Evolutionary conservation across 345 rosid species (phyloP).

Genomic region (Dipteronia dyeriana): DNA sequence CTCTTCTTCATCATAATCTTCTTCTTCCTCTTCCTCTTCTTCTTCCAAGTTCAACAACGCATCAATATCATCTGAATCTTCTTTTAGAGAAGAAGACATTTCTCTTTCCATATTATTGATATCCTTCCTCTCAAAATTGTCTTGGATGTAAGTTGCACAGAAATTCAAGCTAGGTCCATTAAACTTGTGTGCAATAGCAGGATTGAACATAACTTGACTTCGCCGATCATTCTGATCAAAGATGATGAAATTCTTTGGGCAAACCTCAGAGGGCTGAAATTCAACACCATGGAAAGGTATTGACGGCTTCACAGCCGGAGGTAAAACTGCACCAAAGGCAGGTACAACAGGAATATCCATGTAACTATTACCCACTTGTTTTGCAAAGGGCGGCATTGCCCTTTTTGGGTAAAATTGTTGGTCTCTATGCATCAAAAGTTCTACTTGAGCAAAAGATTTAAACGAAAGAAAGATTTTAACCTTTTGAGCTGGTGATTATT

Average conservation of each 20-base stretch:
- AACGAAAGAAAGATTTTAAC: slow-evolving; percentile 26
- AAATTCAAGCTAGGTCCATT: slow-evolving; percentile 42
- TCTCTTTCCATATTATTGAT: slow-evolving; percentile 41
- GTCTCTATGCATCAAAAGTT: slow-evolving; percentile 56
- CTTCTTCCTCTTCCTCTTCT: slow-evolving; percentile 49
- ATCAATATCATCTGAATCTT: slow-evolving; percentile 87
- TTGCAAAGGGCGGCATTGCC: slow-evolving; percentile 39
- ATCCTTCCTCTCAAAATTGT: slow-evolving; percentile 38
- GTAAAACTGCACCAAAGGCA: slow-evolving; percentile 49
- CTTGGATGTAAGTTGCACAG: slow-evolving; percentile 39
- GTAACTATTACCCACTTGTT: slow-evolving; percentile 45
- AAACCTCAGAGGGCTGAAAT: slow-evolving; percentile 66
- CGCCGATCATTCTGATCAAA: slow-evolving; percentile 68
- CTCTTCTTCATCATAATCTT: slow-evolving; percentile 59
- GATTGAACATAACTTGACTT: slow-evolving; percentile 80
- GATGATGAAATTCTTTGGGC: slow-evolving; percentile 63
- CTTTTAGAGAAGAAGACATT: slow-evolving; percentile 51
- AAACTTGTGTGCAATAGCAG: slow-evolving; percentile 61
- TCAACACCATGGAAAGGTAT: slow-evolving; percentile 59
- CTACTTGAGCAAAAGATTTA: slow-evolving; percentile 24
- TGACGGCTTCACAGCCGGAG: slow-evolving; percentile 51
- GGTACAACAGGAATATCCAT: slow-evolving; percentile 48
- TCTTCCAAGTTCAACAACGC: slow-evolving; percentile 71
- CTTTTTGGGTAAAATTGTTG: slow-evolving; percentile 30
- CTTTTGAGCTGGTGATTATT: slow-evolving; percentile 30